Base-by-base conservation (phyloP, 2,329 filamentous ascomycete species). In the Calonectria hawksworthii region DNA sequence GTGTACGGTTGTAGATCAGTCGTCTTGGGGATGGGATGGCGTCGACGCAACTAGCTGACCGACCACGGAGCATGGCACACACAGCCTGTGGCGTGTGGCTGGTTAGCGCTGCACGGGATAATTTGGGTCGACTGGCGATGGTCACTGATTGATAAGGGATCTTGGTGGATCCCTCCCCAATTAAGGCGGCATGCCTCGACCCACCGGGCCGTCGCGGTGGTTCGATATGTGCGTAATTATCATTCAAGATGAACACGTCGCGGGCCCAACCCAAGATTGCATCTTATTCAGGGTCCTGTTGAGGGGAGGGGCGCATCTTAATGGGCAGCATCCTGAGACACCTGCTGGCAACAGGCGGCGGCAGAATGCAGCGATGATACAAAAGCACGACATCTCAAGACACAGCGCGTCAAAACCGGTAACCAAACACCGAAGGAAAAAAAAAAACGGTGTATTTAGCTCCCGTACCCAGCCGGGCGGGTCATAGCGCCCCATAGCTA, bases 181-280 rank as follows among this genome's bases (percentile, higher is more conserved):
- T 61, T 61, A 38, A 61, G 56, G 56, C 38, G 56, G 32, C 32
- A 61, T 61, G 56, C 4, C 32, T 61, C 32, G 56, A 61, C 56
- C 56, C 56, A 61, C 56, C 9, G 56, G 32, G 56, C 32, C 21
- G 56, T 14, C n/a, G 32, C n/a, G 56, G 56, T 61, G 56, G 56
- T 61, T 61, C 56, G 56, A 61, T 61, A 61, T 61, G 56, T 61
- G 56, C 56, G 56, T 61, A 61, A 61, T 61, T 34, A 61, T 61
- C 32, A 36, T 38, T 38, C 56, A 38, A 61, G 56, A 26, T 38
- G 56, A 38, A 38, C 21, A 16, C 36, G 54, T 36, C 32, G 54
- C 54, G n/a, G n/a, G 36, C 23, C 21, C 4, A 38, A 13, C 0
- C 16, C 32, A 23, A 61, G 32, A 61, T 61, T 61, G 56, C 56